Percentiles rank a stretch among this genome's conserved stretches.
phyloP scores from a whole-genome alignment of 2,329 filamentous ascomycete species.

The Fusarium brevicatenulatum region DNA sequence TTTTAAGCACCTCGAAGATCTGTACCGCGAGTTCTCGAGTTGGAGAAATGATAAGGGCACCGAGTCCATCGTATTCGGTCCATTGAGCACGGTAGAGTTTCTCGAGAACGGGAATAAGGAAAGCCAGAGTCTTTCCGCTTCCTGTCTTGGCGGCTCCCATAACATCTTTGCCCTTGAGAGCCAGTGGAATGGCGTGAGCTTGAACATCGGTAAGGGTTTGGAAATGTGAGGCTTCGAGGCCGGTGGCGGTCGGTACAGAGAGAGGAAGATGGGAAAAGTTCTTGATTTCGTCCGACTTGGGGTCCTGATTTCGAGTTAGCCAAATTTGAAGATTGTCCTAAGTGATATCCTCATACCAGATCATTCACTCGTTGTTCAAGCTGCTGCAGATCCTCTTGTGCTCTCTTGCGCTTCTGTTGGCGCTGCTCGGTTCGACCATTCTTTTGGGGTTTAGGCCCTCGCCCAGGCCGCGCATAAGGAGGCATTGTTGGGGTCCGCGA shows the following conservation, averaged over 20 bases:
- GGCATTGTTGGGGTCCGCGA: slow-evolving; percentile 29
- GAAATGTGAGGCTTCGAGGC: slow-evolving; percentile 88
- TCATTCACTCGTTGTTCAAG: slow-evolving; percentile 48
- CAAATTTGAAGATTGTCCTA: background rate
- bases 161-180: slow-evolving; percentile 86
- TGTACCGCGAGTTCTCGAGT: slow-evolving; percentile 96
- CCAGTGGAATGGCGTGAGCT: slow-evolving; percentile 85
- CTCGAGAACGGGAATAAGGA: slow-evolving; percentile 90
- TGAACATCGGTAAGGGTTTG: slow-evolving; percentile 93
- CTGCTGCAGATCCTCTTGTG: slow-evolving; percentile 50
- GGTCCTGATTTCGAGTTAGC: slow-evolving; percentile 59
- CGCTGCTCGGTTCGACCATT: slow-evolving; percentile 48
- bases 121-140: slow-evolving; percentile 94
- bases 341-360: slow-evolving; percentile 43
- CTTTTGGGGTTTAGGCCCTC: slow-evolving; percentile 42
- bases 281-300: slow-evolving; percentile 67
- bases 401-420: slow-evolving; percentile 52
- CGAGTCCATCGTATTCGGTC: slow-evolving; percentile 90
- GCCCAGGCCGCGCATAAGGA: slow-evolving; percentile 39
- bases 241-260: slow-evolving; percentile 80
- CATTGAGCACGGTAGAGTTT: slow-evolving; percentile 90
- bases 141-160: slow-evolving; percentile 96
- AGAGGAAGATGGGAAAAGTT: slow-evolving; percentile 87
- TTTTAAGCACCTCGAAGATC: slow-evolving; percentile 93
- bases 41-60: slow-evolving; percentile 91